phyloP scores from a whole-genome alignment of 306 rosid species.

The Hippophae rhamnoides region DNA sequence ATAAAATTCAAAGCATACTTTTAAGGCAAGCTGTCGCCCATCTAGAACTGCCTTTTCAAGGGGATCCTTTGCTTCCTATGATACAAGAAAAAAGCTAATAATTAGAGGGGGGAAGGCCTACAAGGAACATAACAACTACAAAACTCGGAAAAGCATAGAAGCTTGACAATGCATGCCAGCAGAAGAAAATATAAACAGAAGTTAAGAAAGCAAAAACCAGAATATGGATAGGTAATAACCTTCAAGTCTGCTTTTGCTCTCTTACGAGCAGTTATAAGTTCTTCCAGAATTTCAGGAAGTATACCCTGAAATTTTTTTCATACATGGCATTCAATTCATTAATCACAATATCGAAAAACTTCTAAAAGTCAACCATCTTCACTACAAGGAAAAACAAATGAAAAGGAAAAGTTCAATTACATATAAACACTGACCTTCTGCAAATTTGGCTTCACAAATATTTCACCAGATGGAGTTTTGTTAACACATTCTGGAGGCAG shows the following conservation, averaged over 20 bases:
- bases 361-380: constrained; percentile 9
- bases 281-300: constrained; percentile 98
- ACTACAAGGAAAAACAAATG: background rate
- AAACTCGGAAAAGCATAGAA: constrained; percentile 4
- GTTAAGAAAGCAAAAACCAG: constrained; percentile 1
- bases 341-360: constrained; percentile 11
- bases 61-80: constrained; percentile 87
- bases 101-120: constrained; percentile 16
- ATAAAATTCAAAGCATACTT: constrained; percentile 35
- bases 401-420: background rate
- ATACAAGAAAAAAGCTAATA: constrained; percentile 10
- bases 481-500: constrained; percentile 74
- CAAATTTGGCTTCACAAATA: constrained; percentile 69
- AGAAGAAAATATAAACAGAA: constrained; percentile 1
- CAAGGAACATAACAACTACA: background rate
- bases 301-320: constrained; percentile 60
- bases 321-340: background rate
- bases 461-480: constrained; percentile 95
- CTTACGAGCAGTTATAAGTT: constrained; percentile 81
- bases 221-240: constrained; percentile 34
- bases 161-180: constrained; percentile 7
- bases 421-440: constrained; percentile 52
- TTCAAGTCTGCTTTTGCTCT: constrained; percentile 94
- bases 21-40: constrained; percentile 88
- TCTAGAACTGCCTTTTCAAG: constrained; percentile 93